phyloP scores from a whole-genome alignment of 176 grass and related monocot species.

The Phyllostachys edulis region DNA sequence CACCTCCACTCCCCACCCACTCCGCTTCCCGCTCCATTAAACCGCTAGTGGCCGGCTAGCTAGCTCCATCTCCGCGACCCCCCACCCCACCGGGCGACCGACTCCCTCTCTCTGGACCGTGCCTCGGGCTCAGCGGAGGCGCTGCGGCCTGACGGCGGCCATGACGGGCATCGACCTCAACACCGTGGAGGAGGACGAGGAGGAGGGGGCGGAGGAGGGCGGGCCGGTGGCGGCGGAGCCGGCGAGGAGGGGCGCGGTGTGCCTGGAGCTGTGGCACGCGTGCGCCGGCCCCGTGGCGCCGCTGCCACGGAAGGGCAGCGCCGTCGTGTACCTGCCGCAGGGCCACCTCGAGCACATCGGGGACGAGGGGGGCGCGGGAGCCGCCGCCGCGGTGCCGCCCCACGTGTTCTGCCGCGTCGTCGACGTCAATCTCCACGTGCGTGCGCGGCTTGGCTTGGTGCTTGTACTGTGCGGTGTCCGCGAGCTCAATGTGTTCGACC shows the following conservation, averaged over 20 bases:
- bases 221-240: not conserved
- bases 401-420: conserved; percentile 81
- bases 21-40: conserved; percentile 32
- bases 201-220: conserved; percentile 39
- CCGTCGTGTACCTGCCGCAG: conserved; percentile 77
- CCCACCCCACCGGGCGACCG: no score
- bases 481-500: conserved; percentile 16
- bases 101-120: not conserved
- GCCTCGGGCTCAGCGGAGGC: not conserved
- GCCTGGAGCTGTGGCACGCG: conserved; percentile 77
- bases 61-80: not conserved
- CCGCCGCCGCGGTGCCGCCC: conserved; percentile 32
- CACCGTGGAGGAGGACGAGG: conserved; percentile 61
- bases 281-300: conserved; percentile 64
- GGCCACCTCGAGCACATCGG: conserved; percentile 68
- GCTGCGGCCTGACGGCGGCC: not conserved
- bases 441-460: not conserved
- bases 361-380: not conserved
- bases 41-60: not conserved
- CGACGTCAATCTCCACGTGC: conserved; percentile 72
- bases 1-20: conserved; percentile 31
- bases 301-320: conserved; percentile 56
- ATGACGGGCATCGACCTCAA: conserved; percentile 66
- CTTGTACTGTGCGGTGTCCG: not conserved
- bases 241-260: conserved; percentile 27